phyloP scores from a whole-genome alignment of 2,329 filamentous ascomycete species.

The Pyrenochaeta sp. region DNA sequence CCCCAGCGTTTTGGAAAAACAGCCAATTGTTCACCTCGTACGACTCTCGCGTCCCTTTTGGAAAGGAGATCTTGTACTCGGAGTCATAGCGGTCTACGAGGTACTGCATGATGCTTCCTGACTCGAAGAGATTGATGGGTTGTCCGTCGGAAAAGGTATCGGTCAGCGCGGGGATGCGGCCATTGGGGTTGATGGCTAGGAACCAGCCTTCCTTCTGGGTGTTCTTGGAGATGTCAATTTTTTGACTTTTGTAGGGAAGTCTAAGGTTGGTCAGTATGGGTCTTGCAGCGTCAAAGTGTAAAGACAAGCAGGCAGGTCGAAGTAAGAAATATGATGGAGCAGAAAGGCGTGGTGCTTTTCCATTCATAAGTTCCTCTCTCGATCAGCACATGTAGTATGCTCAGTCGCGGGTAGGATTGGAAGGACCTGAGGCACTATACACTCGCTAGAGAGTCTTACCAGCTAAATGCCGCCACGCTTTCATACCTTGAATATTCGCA shows the following conservation, averaged over 20 bases:
- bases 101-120: conserved; percentile 84
- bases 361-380: no score
- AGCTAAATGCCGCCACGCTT: no score
- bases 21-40: conserved; percentile 82
- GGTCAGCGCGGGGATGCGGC: conserved; percentile 86
- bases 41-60: conserved; percentile 74
- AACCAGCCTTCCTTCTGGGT: conserved; percentile 90
- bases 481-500: no score
- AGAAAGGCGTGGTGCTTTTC: not conserved
- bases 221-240: conserved; percentile 76
- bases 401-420: no score
- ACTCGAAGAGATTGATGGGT: conserved; percentile 81
- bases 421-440: no score
- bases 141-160: conserved; percentile 77
- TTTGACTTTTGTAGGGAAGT: conserved; percentile 78
- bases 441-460: no score
- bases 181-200: conserved; percentile 90
- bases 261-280: conserved; percentile 17
- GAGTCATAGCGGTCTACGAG: conserved; percentile 82
- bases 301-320: not conserved
- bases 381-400: no score
- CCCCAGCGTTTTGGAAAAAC: conserved; percentile 75
- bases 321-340: not conserved
- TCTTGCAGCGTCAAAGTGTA: not conserved
- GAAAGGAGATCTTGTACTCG: conserved; percentile 84